phyloP scores from a whole-genome alignment of 257 asterid genomes.

The Echium plantagineum region DNA sequence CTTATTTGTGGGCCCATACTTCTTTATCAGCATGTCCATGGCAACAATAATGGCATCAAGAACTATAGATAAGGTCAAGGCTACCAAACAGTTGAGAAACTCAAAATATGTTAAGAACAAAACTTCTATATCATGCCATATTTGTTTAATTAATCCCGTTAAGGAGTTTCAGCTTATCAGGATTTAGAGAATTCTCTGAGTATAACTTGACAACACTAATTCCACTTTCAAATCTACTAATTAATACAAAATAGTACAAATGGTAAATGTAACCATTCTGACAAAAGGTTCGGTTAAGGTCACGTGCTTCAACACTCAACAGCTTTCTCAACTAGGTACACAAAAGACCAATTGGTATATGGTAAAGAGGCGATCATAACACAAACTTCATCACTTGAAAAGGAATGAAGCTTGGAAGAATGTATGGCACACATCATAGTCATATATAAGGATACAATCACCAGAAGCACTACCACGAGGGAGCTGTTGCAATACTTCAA shows the following conservation, averaged over 20 bases:
- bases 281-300: background rate
- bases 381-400: background rate
- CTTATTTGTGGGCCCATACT: conserved; percentile 61
- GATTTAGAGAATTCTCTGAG: background rate
- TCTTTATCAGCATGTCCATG: conserved; percentile 86
- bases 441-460: conserved; percentile 70
- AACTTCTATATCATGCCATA: background rate
- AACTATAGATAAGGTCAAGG: conserved; percentile 68
- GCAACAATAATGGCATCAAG: conserved; percentile 94
- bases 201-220: background rate
- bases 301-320: background rate
- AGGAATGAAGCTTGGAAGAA: conserved; percentile 5
- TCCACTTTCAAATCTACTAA: too few species aligned
- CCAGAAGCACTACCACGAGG: conserved; percentile 71
- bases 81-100: background rate
- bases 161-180: background rate
- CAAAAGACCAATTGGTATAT: too few species aligned
- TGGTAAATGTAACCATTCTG: background rate
- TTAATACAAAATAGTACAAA: background rate
- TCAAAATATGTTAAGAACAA: background rate
- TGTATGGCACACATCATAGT: background rate
- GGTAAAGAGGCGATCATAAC: background rate
- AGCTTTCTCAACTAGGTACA: background rate
- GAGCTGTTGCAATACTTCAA: conserved; percentile 61
- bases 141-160: background rate